Percentiles rank a stretch among this genome's conserved stretches.
These are phyloP conservation scores for Cystofilobasidium ferigula DNA, from an alignment of 768 basidiomycete species.

Conservation along the genomic window DNA sequence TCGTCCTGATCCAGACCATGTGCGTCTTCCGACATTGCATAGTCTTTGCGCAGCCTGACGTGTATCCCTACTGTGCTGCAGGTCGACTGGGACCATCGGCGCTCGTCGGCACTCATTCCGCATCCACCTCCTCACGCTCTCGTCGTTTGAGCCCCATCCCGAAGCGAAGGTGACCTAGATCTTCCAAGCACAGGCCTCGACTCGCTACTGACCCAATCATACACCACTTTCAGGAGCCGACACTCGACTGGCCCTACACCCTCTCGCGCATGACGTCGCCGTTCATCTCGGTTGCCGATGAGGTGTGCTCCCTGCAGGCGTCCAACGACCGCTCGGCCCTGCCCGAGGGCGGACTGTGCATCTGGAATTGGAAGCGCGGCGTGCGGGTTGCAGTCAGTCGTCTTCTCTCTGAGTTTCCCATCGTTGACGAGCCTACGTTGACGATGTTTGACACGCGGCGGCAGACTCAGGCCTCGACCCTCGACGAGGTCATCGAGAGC, in stretches of 20 bases:
- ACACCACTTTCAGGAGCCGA: too few relatives aligned
- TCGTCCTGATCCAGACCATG: conserved; percentile 17
- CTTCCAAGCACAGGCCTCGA: too few relatives aligned
- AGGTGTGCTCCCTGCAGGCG: conserved; percentile 12
- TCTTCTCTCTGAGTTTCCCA: not conserved
- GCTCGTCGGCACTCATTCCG: conserved; percentile 16
- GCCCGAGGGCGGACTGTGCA: conserved; percentile 19
- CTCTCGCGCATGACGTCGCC: not conserved
- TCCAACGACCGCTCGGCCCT: not conserved
- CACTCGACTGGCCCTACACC: conserved; percentile 14
- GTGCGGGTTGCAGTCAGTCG: conserved; percentile 6
- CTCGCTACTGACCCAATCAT: too few relatives aligned
- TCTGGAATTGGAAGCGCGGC: conserved; percentile 24
- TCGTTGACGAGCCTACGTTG: not conserved
- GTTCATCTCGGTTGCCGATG: conserved; percentile 22
- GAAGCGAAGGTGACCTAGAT: too few relatives aligned
- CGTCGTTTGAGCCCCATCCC: conserved; percentile 21
- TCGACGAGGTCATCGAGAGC: conserved; percentile 18
- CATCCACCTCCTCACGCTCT: conserved; percentile 18
- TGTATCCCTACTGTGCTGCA: not conserved
- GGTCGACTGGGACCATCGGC: not conserved
- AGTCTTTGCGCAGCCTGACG: not conserved
- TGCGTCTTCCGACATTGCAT: not conserved
- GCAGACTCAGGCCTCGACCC: conserved; percentile 8
- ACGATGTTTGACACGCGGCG: not conserved